Conservation (phyloP, 208 protist species). For the Angomonas desouzai region DNA sequence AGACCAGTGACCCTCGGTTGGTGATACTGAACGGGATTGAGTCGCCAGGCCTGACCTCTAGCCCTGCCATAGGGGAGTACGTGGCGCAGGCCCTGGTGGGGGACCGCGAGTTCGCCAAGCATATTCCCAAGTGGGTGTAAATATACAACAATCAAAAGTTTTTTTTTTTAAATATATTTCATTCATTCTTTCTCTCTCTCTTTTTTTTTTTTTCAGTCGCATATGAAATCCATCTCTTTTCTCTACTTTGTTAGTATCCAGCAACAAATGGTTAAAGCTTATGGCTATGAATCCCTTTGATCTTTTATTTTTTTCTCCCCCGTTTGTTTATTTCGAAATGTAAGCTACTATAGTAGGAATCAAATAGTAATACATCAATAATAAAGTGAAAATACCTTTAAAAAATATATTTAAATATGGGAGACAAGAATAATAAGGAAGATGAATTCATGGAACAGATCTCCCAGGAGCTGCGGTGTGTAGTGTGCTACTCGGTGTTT, state of each 20-base stretch:
- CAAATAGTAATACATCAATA: background rate
- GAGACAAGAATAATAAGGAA: conserved; percentile 1
- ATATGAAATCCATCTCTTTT: no score
- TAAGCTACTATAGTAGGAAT: no score
- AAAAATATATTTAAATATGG: background rate
- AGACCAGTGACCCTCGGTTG: background rate
- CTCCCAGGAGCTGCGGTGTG: conserved; percentile 41
- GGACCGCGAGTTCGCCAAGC: background rate
- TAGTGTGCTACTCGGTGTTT: conserved; percentile 41
- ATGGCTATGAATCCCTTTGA: no score
- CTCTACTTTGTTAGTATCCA: no score
- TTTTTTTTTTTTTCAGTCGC: conserved; percentile 15
- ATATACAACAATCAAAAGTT: background rate
- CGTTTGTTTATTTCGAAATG: no score
- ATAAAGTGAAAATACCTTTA: no score
- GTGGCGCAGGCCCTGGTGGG: conserved; percentile 23
- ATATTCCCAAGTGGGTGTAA: conserved; percentile 18
- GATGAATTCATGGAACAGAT: conserved; percentile 21
- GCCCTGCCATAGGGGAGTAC: conserved; percentile 33
- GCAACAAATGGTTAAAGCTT: no score
- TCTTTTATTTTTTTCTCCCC: no score
- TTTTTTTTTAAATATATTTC: background rate
- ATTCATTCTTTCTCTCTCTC: conserved; percentile 3
- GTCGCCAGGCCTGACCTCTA: conserved; percentile 35
- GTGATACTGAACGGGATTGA: conserved; percentile 41